These are phyloP conservation scores for Kwoniella sp. DNA, from an alignment of 768 basidiomycete species.

Conservation along the genomic window DNA sequence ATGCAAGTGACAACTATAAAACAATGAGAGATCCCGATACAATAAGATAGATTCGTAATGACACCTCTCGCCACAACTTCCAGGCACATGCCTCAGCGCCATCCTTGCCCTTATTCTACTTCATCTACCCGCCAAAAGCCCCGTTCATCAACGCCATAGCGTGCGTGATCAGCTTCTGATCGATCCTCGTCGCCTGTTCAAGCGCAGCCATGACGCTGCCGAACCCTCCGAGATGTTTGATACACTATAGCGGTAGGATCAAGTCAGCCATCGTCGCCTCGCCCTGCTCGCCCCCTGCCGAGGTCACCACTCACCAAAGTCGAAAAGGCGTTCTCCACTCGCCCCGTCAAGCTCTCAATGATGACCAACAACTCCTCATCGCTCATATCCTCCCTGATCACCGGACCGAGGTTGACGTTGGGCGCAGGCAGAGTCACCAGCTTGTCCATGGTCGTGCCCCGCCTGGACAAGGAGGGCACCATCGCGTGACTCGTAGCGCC, in stretches of 20 bases:
- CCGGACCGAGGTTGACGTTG: constrained; percentile 53
- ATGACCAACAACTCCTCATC: constrained; percentile 69
- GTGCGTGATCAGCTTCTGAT: constrained; percentile 39
- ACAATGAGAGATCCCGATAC: no score
- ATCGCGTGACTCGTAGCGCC: no score
- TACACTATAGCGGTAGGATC: constrained; percentile 22
- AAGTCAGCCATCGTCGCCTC: not conserved
- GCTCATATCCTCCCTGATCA: constrained; percentile 63
- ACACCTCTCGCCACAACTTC: no score
- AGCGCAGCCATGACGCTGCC: constrained; percentile 42
- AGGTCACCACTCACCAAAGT: constrained; percentile 41
- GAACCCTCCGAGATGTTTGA: constrained; percentile 49
- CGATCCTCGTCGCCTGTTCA: constrained; percentile 42
- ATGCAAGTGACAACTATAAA: no score
- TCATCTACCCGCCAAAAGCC: constrained; percentile 6
- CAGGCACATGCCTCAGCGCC: no score
- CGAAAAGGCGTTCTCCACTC: constrained; percentile 69
- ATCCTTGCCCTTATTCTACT: no score
- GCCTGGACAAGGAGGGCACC: no score
- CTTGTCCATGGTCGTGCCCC: not conserved
- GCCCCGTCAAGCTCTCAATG: constrained; percentile 68
- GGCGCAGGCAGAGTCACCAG: not conserved
- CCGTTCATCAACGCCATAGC: constrained; percentile 42
- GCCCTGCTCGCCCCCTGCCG: not conserved
- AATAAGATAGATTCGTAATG: no score